A percentile compares a stretch with the other conserved stretches of the same genome.
These are phyloP conservation scores for Cytospora piceicola DNA, from an alignment of 2,329 filamentous ascomycete species.

Conservation along the genomic window DNA sequence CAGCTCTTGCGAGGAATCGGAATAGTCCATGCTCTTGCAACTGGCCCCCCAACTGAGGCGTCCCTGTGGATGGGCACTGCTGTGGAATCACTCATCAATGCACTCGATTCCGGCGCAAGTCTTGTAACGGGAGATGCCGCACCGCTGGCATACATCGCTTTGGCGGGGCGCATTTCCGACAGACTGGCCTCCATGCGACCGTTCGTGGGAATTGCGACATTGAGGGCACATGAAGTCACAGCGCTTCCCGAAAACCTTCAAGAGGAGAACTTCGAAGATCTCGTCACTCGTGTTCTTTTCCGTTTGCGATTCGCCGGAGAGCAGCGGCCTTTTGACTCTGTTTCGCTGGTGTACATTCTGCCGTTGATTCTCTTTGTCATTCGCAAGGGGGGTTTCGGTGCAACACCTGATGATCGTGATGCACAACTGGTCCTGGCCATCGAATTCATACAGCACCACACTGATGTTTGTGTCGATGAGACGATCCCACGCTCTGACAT, in stretches of 20 bases:
- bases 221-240: constrained; percentile 76
- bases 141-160: constrained; percentile 77
- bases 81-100: constrained; percentile 71
- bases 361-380: constrained; percentile 81
- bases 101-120: constrained; percentile 79
- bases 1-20: constrained; percentile 82
- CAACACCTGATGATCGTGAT: constrained; percentile 76
- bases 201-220: constrained; percentile 85
- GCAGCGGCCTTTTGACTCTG: constrained; percentile 88
- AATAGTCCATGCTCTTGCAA: constrained; percentile 80
- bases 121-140: constrained; percentile 81
- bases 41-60: constrained; percentile 86
- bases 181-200: constrained; percentile 76
- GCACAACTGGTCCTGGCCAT: constrained; percentile 87
- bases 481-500: constrained; percentile 77
- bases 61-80: constrained; percentile 86
- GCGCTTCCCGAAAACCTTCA: constrained; percentile 73
- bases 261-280: constrained; percentile 79
- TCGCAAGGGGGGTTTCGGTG: constrained; percentile 75
- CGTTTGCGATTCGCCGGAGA: constrained; percentile 87
- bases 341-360: constrained; percentile 85
- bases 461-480: constrained; percentile 74
- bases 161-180: constrained; percentile 72
- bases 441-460: constrained; percentile 89
- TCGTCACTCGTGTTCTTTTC: constrained; percentile 88